Evolutionary conservation across 192 early-diverging fungal species (phyloP).

Genomic region (Oehlia diaphana): DNA sequence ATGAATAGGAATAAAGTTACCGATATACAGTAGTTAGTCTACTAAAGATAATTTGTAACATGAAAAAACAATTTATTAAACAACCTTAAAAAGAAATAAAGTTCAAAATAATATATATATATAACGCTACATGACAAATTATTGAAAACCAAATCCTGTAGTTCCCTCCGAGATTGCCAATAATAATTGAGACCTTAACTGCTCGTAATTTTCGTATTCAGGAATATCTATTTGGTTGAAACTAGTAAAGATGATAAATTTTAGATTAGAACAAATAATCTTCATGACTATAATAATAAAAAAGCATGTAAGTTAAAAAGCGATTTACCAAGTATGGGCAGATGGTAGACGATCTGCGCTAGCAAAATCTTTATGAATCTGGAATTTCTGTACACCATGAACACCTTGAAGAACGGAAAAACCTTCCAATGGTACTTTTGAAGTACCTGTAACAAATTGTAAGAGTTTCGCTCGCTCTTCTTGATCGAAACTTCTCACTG

Average conservation of each 20-base stretch:
- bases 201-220: conserved; percentile 89
- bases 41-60: no score
- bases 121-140: conserved; percentile 19
- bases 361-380: conserved; percentile 96
- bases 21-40: no score
- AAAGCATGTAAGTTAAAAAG: background rate
- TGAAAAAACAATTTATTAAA: background rate
- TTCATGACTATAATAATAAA: background rate
- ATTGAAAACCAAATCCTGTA: conserved; percentile 89
- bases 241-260: conserved; percentile 43
- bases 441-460: conserved; percentile 97
- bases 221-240: conserved; percentile 99
- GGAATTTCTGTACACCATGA: conserved; percentile 96
- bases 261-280: conserved; percentile 10
- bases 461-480: conserved; percentile 97
- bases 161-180: conserved; percentile 90
- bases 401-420: conserved; percentile 92
- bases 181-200: conserved; percentile 76
- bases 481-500: conserved; percentile 94
- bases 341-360: conserved; percentile 86
- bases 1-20: background rate
- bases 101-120: background rate
- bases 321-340: conserved; percentile 91
- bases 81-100: background rate
- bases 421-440: conserved; percentile 97